Percentiles rank a stretch among this genome's conserved stretches.
These are phyloP conservation scores for Suhomyces kilbournensis DNA, from an alignment of 805 yeast species.

Conservation along the genomic window DNA sequence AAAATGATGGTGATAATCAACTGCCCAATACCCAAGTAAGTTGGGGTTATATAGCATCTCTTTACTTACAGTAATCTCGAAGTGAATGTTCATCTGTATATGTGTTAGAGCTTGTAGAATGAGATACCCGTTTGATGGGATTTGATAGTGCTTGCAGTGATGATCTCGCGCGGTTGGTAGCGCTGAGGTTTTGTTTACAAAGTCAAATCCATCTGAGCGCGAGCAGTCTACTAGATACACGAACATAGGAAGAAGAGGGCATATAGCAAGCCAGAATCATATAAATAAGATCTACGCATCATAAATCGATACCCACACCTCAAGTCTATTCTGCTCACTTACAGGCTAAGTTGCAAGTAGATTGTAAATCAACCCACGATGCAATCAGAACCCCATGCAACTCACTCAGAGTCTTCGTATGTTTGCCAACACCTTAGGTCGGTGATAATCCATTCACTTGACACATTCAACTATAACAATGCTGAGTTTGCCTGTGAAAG, in stretches of 20 bases:
- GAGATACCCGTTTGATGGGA: too few relatives aligned
- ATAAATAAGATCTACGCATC: not conserved
- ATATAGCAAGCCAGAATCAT: not conserved
- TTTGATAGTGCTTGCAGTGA: not conserved
- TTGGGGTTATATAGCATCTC: not conserved
- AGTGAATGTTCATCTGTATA: not conserved
- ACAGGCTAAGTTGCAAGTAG: not conserved
- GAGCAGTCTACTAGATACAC: not conserved
- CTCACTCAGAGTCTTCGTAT: slow-evolving; percentile 15
- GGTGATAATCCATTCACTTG: slow-evolving; percentile 65
- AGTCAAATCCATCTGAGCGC: not conserved
- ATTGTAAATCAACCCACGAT: slow-evolving; percentile 1
- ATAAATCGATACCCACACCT: not conserved
- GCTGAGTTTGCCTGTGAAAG: slow-evolving; percentile 90
- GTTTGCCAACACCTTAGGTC: slow-evolving; percentile 49
- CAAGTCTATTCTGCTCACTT: not conserved
- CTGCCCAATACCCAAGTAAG: not conserved
- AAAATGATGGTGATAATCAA: slow-evolving; percentile 12
- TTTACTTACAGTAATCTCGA: not conserved
- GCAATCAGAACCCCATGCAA: slow-evolving; percentile 11
- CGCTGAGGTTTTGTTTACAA: not conserved
- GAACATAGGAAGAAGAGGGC: not conserved
- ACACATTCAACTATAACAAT: slow-evolving; percentile 62
- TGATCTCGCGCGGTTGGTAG: not conserved
- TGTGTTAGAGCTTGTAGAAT: not conserved